Evolutionary conservation across 1,284 basidiomycete species (phyloP).

Genomic region (Volvariella surrecta): DNA sequence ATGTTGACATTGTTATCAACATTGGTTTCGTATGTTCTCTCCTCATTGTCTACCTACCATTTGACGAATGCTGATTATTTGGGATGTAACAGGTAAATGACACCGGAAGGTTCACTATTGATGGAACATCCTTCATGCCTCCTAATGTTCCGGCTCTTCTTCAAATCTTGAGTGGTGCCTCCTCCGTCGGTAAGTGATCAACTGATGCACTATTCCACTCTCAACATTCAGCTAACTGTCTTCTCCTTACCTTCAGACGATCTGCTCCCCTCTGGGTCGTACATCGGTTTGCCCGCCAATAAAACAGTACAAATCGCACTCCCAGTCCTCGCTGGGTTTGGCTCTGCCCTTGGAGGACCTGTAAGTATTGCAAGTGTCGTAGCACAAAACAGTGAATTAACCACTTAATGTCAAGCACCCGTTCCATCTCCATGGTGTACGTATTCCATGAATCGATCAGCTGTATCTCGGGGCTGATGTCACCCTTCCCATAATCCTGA

Average conservation of each 20-base stretch:
- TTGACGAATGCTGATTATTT: too few relatives aligned
- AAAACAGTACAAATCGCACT: constrained; percentile 34
- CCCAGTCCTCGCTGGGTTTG: constrained; percentile 27
- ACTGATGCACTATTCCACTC: background rate
- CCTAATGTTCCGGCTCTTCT: constrained; percentile 38
- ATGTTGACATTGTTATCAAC: constrained; percentile 21
- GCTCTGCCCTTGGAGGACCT: constrained; percentile 14
- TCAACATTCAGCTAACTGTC: too few relatives aligned
- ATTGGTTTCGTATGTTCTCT: constrained; percentile 9
- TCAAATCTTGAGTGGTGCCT: constrained; percentile 38
- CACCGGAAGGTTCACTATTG: constrained; percentile 23
- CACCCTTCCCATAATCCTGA: too few relatives aligned
- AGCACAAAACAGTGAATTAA: constrained; percentile 3
- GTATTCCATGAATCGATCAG: too few relatives aligned
- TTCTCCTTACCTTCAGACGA: constrained; percentile 15
- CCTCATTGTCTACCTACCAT: too few relatives aligned
- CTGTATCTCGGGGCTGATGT: too few relatives aligned
- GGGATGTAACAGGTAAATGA: constrained; percentile 14
- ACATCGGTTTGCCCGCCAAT: constrained; percentile 35
- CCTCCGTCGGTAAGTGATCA: constrained; percentile 26
- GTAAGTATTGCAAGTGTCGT: constrained; percentile 12
- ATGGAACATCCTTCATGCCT: constrained; percentile 25
- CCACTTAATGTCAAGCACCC: constrained; percentile 18
- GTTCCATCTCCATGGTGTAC: constrained; percentile 31
- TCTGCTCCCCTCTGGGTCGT: constrained; percentile 34